Evolutionary conservation across 352 stramenopile genomes (phyloP), one percentile per base, ranked within the genome.

Genomic region (Lagenidium giganteum): DNA sequence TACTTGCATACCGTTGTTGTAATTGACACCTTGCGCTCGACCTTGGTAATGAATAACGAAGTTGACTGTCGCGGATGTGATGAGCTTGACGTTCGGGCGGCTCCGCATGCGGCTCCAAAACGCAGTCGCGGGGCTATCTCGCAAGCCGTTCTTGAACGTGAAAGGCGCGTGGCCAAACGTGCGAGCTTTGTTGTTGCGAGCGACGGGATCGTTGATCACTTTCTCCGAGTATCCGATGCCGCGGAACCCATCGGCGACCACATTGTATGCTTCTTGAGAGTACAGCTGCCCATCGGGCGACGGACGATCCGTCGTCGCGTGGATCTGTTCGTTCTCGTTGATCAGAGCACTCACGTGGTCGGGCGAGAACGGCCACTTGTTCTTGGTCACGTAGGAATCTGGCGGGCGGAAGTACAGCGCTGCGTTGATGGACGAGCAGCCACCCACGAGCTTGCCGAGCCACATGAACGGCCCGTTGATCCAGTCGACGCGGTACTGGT

Each of bases 381-480:
- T 55, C 17, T 61, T 58, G 29, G 47, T 57, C 5, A 72, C 58
- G 57, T 71, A 86, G 4, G 56, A 47, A 32, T 86, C 62, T 1
- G 73, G 57, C 1, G 70, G 67, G 22, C 79, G 71, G 43, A 94
- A 82, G 64, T 91, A 93, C 5, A 95, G 67, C 52, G 85, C 82
- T 25, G 59, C 80, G 48, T 96, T 95, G 54, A 94, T 83, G 12
- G 70, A 83, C 17, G 70, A 89, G 33, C 69, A 91, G 14, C 83
- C 86, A 34, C 84, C 86, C 0, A 95, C 59, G 23, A 83, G 63
- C 57, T 93, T 93, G 26, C 80, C 83, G n/a, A 85, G 61, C 54
- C 62, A 85, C 57, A 72, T 64, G 48, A 74, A 65, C 13, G 47
- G 29, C 32, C 62, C 70, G 16, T 36, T 61, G 54, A 83, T 58